phyloP scores from a whole-genome alignment of 2,329 filamentous ascomycete genomes.

The Fusarium camptoceras region DNA sequence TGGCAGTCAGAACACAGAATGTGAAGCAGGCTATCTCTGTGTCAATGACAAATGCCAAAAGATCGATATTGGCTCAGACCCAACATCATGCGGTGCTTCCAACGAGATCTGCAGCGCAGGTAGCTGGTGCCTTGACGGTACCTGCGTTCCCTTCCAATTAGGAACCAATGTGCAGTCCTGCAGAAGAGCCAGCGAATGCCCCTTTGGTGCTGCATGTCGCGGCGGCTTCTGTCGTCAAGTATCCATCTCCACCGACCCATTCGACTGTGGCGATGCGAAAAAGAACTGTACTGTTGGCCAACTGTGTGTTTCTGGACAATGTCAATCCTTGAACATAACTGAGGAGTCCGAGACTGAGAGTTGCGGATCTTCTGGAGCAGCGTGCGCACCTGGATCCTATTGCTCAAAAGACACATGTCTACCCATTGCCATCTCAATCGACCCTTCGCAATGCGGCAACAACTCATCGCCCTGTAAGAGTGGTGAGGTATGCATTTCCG shows the following conservation, averaged over 20 bases:
- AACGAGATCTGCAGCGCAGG: constrained; percentile 27
- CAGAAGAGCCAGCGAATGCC: constrained; percentile 16
- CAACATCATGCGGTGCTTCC: constrained; percentile 19
- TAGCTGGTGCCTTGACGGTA: constrained; percentile 39
- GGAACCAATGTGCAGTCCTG: constrained; percentile 37
- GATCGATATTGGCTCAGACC: constrained; percentile 33
- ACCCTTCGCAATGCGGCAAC: constrained; percentile 22
- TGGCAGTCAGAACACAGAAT: background rate
- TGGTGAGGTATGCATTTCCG: constrained; percentile 26
- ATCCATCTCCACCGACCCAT: constrained; percentile 29
- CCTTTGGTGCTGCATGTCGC: constrained; percentile 12
- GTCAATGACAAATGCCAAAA: constrained; percentile 31
- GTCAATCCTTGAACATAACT: constrained; percentile 20
- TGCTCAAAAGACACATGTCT: constrained; percentile 17
- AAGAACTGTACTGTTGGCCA: constrained; percentile 27
- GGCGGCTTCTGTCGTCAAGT: constrained; percentile 21
- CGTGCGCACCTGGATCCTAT: constrained; percentile 18
- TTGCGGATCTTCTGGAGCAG: constrained; percentile 12
- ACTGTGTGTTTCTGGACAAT: constrained; percentile 27
- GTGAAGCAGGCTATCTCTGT: constrained; percentile 29
- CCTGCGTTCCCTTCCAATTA: constrained; percentile 24
- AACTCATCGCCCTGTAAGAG: constrained; percentile 13
- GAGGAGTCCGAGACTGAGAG: background rate
- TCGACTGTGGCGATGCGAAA: constrained; percentile 6
- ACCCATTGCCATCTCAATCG: constrained; percentile 19